phyloP scores from a whole-genome alignment of 345 rosid species.

The Turritis glabra region DNA sequence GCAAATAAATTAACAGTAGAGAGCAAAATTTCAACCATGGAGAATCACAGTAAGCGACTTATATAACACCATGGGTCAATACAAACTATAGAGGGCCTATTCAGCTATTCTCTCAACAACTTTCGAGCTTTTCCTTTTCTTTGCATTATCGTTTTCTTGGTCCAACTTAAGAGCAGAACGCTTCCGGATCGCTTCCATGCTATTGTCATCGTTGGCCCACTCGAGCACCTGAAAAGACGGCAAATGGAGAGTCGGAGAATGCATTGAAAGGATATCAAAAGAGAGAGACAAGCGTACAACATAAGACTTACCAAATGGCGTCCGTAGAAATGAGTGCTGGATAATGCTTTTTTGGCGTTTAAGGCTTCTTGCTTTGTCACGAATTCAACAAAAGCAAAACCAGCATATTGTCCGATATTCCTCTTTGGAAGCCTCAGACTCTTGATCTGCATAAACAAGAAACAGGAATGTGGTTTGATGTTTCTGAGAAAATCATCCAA shows the following conservation, averaged over 20 bases:
- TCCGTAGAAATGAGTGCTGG: conserved; percentile 83
- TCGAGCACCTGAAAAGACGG: conserved; percentile 58
- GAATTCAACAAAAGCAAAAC: conserved; percentile 84
- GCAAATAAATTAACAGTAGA: neutral
- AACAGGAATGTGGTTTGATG: conserved; percentile 1
- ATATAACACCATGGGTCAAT: conserved; percentile 13
- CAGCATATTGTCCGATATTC: conserved; percentile 61
- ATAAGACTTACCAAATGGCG: conserved; percentile 73
- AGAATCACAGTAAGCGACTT: neutral
- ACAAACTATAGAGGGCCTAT: conserved; percentile 15
- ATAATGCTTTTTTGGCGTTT: conserved; percentile 67
- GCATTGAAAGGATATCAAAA: neutral
- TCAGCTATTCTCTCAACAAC: conserved; percentile 50
- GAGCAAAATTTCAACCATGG: conserved; percentile 39
- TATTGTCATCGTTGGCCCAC: conserved; percentile 92
- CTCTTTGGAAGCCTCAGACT: conserved; percentile 81
- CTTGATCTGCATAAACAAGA: conserved; percentile 58
- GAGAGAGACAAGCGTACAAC: neutral
- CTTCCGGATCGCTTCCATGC: conserved; percentile 69
- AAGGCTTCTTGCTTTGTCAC: conserved; percentile 89
- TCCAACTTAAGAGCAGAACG: conserved; percentile 78
- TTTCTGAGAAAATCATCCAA: neutral
- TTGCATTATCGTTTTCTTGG: conserved; percentile 49
- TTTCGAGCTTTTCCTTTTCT: conserved; percentile 62
- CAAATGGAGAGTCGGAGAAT: neutral